Evolutionary conservation across 352 stramenopile genomes (phyloP).

Genomic region (Globisporangium okanoganense): DNA sequence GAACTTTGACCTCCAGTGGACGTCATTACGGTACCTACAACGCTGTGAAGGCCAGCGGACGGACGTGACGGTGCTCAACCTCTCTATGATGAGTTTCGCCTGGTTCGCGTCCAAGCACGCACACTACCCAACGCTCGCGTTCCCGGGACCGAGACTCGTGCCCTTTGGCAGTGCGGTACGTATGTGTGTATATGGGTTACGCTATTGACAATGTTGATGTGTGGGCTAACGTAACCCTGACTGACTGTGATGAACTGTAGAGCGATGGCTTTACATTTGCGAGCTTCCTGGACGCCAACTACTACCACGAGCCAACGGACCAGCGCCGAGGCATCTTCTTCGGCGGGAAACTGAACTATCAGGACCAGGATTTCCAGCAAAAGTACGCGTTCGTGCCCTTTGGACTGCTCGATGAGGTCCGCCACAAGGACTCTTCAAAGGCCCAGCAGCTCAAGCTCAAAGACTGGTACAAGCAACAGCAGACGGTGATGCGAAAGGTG

Average conservation of each 20-base stretch:
- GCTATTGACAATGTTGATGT: too few relatives aligned
- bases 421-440: slow-evolving; percentile 13
- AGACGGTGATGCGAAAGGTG: slow-evolving; percentile 33
- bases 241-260: too few relatives aligned
- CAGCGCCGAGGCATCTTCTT: slow-evolving; percentile 68
- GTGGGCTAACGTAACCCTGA: too few relatives aligned
- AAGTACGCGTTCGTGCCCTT: slow-evolving; percentile 51
- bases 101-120: slow-evolving; percentile 77
- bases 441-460: slow-evolving; percentile 19
- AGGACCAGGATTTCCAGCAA: slow-evolving; percentile 43
- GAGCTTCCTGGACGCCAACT: slow-evolving; percentile 40
- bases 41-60: slow-evolving; percentile 67
- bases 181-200: neutral
- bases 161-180: slow-evolving; percentile 31
- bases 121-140: slow-evolving; percentile 62
- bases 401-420: slow-evolving; percentile 56
- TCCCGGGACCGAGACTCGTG: slow-evolving; percentile 52
- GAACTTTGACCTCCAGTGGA: slow-evolving; percentile 94
- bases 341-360: slow-evolving; percentile 74
- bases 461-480: slow-evolving; percentile 44
- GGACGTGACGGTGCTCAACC: slow-evolving; percentile 86
- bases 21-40: slow-evolving; percentile 88
- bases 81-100: slow-evolving; percentile 89
- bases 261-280: slow-evolving; percentile 44
- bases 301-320: too few relatives aligned